Conservation (phyloP, 1,139 yeast species). For the Suhomyces ambrosiae region DNA sequence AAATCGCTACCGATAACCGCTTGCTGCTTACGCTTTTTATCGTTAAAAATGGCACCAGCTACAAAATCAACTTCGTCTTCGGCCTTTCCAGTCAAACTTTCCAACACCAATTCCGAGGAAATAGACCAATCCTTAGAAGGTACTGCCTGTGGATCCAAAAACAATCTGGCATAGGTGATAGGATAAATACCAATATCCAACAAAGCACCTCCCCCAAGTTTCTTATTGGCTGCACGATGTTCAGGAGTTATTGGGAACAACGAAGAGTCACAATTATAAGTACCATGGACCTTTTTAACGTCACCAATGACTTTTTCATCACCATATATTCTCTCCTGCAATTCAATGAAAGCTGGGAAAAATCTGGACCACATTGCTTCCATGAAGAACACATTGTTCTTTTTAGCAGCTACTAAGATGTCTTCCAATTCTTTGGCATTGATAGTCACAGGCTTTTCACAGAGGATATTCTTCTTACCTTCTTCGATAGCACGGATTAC, state of each 20-base stretch:
- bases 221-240: conserved; percentile 37
- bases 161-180: conserved; percentile 48
- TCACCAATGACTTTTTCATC: conserved; percentile 51
- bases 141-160: conserved; percentile 34
- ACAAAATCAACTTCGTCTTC: conserved; percentile 22
- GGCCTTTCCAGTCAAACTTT: conserved; percentile 17
- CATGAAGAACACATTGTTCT: conserved; percentile 53
- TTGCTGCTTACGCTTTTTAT: conserved; percentile 23
- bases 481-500: conserved; percentile 51
- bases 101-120: conserved; percentile 23
- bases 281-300: conserved; percentile 42
- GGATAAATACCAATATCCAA: conserved; percentile 64
- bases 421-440: conserved; percentile 50
- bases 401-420: conserved; percentile 47
- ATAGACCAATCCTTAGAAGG: conserved; percentile 19
- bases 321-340: conserved; percentile 41
- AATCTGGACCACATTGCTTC: conserved; percentile 71
- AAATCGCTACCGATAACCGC: conserved; percentile 22
- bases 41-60: conserved; percentile 21
- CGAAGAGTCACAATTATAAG: conserved; percentile 40
- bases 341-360: conserved; percentile 50
- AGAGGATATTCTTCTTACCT: conserved; percentile 56
- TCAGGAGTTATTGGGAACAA: conserved; percentile 19
- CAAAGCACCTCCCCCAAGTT: conserved; percentile 62
- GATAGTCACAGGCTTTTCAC: conserved; percentile 64